These are phyloP conservation scores for Bipolaris sorokiniana DNA, from an alignment of 2,329 filamentous ascomycete genomes.

Conservation along the genomic window DNA sequence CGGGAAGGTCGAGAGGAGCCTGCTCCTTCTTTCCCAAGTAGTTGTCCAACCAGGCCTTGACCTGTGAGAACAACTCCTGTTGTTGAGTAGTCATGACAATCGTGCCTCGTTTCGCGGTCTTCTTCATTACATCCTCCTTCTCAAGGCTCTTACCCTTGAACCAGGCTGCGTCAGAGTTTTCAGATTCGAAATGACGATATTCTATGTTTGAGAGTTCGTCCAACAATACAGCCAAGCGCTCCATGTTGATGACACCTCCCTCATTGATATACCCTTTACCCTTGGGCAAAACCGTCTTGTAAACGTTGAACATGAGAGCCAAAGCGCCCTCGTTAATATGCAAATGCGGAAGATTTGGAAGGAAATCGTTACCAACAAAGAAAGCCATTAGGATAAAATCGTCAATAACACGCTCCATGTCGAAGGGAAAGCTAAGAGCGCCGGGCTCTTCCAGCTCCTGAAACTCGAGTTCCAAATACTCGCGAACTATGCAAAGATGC, in stretches of 20 bases:
- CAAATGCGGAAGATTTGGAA: conserved; percentile 92
- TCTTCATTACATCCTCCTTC: conserved; percentile 69
- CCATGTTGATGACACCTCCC: conserved; percentile 86
- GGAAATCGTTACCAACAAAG: conserved; percentile 98
- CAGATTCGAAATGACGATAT: conserved; percentile 88
- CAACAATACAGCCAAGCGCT: conserved; percentile 76
- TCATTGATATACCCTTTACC: conserved; percentile 97
- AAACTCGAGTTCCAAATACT: conserved; percentile 96
- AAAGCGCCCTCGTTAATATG: conserved; percentile 99
- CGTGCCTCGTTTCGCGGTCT: conserved; percentile 65
- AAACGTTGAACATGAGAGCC: conserved; percentile 95
- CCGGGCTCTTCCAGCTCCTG: conserved; percentile 83
- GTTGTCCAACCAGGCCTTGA: conserved; percentile 82
- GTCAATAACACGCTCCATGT: conserved; percentile 96
- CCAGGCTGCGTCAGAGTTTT: conserved; percentile 89
- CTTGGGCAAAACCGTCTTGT: conserved; percentile 86
- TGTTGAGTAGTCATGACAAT: conserved; percentile 79
- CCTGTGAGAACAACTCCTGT: conserved; percentile 78
- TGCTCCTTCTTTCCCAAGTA: conserved; percentile 56
- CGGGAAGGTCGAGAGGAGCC: conserved; percentile 72
- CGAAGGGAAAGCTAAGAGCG: conserved; percentile 76
- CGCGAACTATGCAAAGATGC: conserved; percentile 95
- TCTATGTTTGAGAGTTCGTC: conserved; percentile 88
- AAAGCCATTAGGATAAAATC: conserved; percentile 99
- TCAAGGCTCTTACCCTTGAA: conserved; percentile 83